Conservation (phyloP, 2,329 filamentous ascomycete genomes). For the Aspergillus tamarii region DNA sequence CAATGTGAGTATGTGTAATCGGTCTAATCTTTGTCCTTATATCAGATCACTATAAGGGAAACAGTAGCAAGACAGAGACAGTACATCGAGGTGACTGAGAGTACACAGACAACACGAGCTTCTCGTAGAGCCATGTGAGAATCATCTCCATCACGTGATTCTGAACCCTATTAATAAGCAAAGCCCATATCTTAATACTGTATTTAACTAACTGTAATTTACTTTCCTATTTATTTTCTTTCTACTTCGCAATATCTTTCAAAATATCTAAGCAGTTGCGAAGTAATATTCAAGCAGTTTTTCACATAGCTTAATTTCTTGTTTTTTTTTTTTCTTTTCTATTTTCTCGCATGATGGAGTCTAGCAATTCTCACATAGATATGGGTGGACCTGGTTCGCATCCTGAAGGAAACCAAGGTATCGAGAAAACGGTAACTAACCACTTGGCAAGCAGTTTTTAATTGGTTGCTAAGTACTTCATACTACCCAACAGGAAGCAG, state of each 20-base stretch:
- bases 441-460: background rate
- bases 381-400: background rate
- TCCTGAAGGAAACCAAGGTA: background rate
- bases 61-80: background rate
- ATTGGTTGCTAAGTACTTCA: background rate
- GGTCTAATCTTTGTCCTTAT: background rate
- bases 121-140: too few species aligned
- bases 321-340: background rate
- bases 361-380: background rate
- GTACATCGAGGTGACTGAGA: too few species aligned
- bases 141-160: too few species aligned
- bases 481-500: background rate
- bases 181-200: too few species aligned
- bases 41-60: background rate
- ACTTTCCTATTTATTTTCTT: too few species aligned
- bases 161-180: fast-evolving
- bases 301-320: background rate
- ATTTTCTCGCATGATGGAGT: background rate
- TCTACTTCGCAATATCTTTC: too few species aligned
- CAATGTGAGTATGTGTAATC: too few species aligned
- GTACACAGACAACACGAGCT: too few species aligned
- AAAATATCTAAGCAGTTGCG: too few species aligned
- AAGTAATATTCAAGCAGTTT: too few species aligned
- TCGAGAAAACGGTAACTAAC: background rate
- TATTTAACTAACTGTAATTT: too few species aligned